Evolutionary conservation across 2,329 filamentous ascomycete species (phyloP), one percentile per base, ranked within the genome.

Genomic region (Aspergillus niger): DNA sequence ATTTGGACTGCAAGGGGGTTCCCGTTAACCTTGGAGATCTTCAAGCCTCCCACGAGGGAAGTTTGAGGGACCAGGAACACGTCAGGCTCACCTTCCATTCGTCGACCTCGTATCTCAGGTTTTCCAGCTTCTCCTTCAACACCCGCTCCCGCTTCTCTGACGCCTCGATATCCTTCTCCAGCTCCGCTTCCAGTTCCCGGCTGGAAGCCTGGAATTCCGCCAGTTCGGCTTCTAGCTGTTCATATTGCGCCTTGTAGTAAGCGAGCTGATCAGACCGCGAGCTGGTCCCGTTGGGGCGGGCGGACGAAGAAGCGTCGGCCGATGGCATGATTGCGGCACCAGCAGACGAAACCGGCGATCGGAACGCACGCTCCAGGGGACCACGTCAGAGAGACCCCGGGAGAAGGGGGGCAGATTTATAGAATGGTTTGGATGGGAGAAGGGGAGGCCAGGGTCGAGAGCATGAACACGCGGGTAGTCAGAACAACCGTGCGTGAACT

Each of bases 221-320:
- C 63, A 99, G 86, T 77, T 99, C 95, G 56, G 88, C 83, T 78
- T 97, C 95, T 39, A 99, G 85, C 74, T 92, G 88, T 79, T 96
- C 92, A 80, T 98, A 98, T 76, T 98, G 94, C 57, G 87, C 80
- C 82, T 99, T 99, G 86, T 98, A 99, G 85, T 95, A 97, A 60
- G 89, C 85, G 55, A 99, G 83, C 63, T 93, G 90, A 72, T 95
- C 91, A 72, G 92, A 89, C 48, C 76, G 67, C 8, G 77, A 77
- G 38, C 74, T 73, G 51, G 74, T 73, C 24, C 74, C 71, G 55
- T 73, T 76, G 59, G 74, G 74, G 60, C 74, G 74, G 55, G 77
- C 77, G 51, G 76, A 74, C 55, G 74, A 67, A 59, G 70, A 69
- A 59, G 71, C 71, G 57, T 77, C 74, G 64, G 70, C 71, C 63